Evolutionary conservation across 257 asterid species (phyloP).

Genomic region (Scutellaria baicalensis): DNA sequence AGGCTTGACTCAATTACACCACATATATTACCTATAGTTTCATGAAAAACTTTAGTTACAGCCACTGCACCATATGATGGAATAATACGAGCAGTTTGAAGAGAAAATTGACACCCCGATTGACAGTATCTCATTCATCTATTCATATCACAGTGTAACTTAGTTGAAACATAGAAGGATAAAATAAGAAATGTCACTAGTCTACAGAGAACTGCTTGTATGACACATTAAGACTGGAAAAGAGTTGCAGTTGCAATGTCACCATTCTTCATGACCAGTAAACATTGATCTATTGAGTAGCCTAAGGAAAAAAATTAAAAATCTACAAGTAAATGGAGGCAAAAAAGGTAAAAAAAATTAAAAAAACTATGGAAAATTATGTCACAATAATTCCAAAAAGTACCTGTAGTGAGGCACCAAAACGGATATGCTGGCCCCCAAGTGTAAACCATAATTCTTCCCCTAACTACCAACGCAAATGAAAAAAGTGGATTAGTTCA

Average conservation of each 20-base stretch:
- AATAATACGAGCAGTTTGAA: not conserved
- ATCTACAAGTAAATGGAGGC: too few species aligned
- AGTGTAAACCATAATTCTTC: too few species aligned
- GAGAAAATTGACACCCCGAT: not conserved
- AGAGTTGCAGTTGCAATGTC: conserved; percentile 75
- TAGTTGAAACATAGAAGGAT: not conserved
- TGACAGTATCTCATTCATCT: not conserved
- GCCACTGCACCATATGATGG: not conserved
- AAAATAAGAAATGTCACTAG: not conserved
- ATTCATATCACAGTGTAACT: not conserved
- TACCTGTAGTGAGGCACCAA: too few species aligned
- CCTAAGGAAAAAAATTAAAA: too few species aligned
- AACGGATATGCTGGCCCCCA: too few species aligned
- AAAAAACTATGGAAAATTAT: too few species aligned
- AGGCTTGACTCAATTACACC: too few species aligned
- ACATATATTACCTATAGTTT: not conserved
- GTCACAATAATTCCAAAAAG: too few species aligned
- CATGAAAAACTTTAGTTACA: not conserved
- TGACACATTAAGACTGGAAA: conserved; percentile 45
- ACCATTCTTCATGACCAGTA: conserved; percentile 80
- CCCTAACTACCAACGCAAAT: too few species aligned
- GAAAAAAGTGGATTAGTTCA: too few species aligned
- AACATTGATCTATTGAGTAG: not conserved
- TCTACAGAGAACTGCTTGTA: not conserved
- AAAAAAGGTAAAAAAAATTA: too few species aligned